Base-by-base conservation (phyloP, 495 filamentous ascomycete species). In the Podospora bellae-mahoneyi region DNA sequence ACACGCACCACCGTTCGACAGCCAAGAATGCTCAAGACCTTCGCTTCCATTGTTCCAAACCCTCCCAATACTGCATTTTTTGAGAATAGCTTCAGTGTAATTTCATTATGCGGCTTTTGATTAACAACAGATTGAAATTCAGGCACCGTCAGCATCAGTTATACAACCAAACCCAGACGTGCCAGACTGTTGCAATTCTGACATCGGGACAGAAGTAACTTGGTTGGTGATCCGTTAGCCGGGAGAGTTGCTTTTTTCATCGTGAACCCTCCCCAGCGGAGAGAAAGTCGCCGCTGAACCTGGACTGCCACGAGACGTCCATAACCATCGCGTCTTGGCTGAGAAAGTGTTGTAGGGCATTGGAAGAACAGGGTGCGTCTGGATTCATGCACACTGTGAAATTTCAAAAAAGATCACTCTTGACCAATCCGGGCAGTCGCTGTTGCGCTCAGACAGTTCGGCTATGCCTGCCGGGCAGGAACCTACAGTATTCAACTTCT, bases 1-100 rank as follows among this genome's bases (percentile, higher is more conserved):
- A 48, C 39, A 61, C 27, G 59, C 26, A 18, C 59, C 5, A 28
- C 30, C 59, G 30, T 61, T 28, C 59, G 30, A 32, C 27, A 44
- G 7, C 61, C 61, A 39, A 44, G 30, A 4, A 23, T 19, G 32
- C 30, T 32, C 59, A 27, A 60, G 4, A 60, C 19, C 19, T 27
- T 62, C 60, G 60, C 60, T 62, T 62, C 60, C 60, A 62, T 20
- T 23, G 18, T 57, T 26, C 4, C 28, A 15, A 34, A 28, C n/a
- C 13, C 6, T 13, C 19, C 18, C 30, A 13, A 18, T 48, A 13
- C 39, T 48, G 39, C 39, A 48, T 20, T 39, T 63, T 39, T 34
- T 63, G 61, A 63, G 61, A 63, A 63, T 63, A 63, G 61, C 61
- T 63, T 63, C 61, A 63, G 61, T 48, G 28, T 63, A 63, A 63